Conservation (phyloP, 2,329 filamentous ascomycete species). For the Neonectria faginata region DNA sequence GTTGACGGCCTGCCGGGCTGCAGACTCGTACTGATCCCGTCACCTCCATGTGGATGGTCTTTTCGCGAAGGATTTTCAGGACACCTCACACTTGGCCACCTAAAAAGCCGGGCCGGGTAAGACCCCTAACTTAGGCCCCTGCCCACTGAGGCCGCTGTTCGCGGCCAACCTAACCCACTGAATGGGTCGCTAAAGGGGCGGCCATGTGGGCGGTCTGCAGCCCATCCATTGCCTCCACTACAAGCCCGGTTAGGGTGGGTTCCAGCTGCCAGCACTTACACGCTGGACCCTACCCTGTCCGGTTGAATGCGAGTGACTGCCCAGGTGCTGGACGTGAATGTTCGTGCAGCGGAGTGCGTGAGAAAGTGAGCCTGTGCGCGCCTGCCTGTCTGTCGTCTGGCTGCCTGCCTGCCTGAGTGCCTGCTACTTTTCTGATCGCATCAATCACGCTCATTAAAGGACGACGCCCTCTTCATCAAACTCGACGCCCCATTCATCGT, state of each 20-base stretch:
- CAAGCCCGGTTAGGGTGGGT: slow-evolving; percentile 12
- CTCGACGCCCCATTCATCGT: slow-evolving; percentile 18
- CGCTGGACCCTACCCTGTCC: background rate
- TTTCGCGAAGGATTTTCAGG: slow-evolving; percentile 1
- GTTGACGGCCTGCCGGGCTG: slow-evolving; percentile 4
- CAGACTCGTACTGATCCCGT: background rate
- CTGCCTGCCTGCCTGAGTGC: slow-evolving; percentile 13
- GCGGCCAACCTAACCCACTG: slow-evolving; percentile 1
- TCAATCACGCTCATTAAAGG: slow-evolving; percentile 31
- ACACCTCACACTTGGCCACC: background rate
- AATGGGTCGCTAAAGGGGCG: background rate
- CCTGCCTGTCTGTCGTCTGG: background rate
- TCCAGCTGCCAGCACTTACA: slow-evolving; percentile 28
- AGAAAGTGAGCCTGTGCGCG: background rate
- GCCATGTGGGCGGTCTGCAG: slow-evolving; percentile 29
- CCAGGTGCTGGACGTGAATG: background rate
- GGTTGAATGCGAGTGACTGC: background rate
- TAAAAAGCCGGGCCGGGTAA: background rate
- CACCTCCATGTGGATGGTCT: background rate
- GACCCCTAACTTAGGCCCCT: background rate
- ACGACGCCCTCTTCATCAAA: slow-evolving; percentile 27
- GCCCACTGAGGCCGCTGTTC: background rate
- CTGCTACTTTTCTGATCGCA: slow-evolving; percentile 14
- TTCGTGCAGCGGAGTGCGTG: background rate
- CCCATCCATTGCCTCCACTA: slow-evolving; percentile 19